These are phyloP conservation scores for carrot (Daucus carota) DNA, from an alignment of 129 eudicot species.

Conservation along the genomic window DH1_v3.0 NC_030383.2:42146001-42146500, in stretches of 20 bases:
- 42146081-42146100: constrained; percentile 61
- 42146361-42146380: constrained; percentile 73
- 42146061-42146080: constrained; percentile 84
- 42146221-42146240: constrained; percentile 88
- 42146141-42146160: constrained; percentile 79
- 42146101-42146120: constrained; percentile 70
- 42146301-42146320: constrained; percentile 93
- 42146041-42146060: constrained; percentile 71
- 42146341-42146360: constrained; percentile 82
- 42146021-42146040: constrained; percentile 71
- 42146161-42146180: constrained; percentile 79
- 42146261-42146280: constrained; percentile 92
- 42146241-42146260: constrained; percentile 50
- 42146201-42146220: constrained; percentile 51
- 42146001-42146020: constrained; percentile 67
- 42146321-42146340: constrained; percentile 76
- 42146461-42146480: constrained; percentile 62
- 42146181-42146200: constrained; percentile 66
- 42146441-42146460: constrained; percentile 89
- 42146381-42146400: constrained; percentile 86
- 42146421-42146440: constrained; percentile 90
- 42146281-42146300: constrained; percentile 81
- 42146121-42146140: constrained; percentile 96
- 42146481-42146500: constrained; percentile 58
- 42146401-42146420: constrained; percentile 90